Percentiles rank a stretch among this genome's conserved stretches.
phyloP scores from a whole-genome alignment of 495 filamentous ascomycete genomes.

The Acidomyces sp. region DNA sequence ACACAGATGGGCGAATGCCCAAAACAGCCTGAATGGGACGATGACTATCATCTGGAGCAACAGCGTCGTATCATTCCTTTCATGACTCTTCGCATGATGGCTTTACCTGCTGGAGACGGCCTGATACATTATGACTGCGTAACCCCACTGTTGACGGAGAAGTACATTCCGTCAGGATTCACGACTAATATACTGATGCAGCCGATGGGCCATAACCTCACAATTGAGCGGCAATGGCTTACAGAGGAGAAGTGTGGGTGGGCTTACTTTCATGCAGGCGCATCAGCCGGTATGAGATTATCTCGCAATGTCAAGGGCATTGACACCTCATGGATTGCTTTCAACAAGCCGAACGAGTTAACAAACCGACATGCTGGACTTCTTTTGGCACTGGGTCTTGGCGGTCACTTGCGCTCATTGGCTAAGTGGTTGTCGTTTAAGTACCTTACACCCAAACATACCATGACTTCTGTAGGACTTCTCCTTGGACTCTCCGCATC shows the following conservation, averaged over 20 bases:
- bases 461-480: constrained; percentile 95
- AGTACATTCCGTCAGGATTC: constrained; percentile 73
- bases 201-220: constrained; percentile 76
- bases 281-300: constrained; percentile 78
- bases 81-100: constrained; percentile 73
- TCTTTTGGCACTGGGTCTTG: constrained; percentile 80
- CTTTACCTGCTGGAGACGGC: constrained; percentile 70
- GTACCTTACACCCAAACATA: constrained; percentile 94
- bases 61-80: constrained; percentile 80
- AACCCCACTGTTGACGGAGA: constrained; percentile 78
- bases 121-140: constrained; percentile 74
- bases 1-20: constrained; percentile 62
- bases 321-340: constrained; percentile 95
- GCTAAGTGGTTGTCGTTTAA: constrained; percentile 99
- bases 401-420: constrained; percentile 81
- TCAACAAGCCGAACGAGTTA: constrained; percentile 88
- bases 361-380: constrained; percentile 92
- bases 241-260: constrained; percentile 92
- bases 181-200: constrained; percentile 79
- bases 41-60: constrained; percentile 77
- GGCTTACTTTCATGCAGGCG: constrained; percentile 97
- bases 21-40: constrained; percentile 65
- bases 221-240: constrained; percentile 67
- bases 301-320: constrained; percentile 83
- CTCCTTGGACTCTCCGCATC: constrained; percentile 85